Percentiles rank a stretch among this genome's conserved stretches.
Conservation (phyloP, 2,329 filamentous ascomycete species). For the Graphium sp. region DNA sequence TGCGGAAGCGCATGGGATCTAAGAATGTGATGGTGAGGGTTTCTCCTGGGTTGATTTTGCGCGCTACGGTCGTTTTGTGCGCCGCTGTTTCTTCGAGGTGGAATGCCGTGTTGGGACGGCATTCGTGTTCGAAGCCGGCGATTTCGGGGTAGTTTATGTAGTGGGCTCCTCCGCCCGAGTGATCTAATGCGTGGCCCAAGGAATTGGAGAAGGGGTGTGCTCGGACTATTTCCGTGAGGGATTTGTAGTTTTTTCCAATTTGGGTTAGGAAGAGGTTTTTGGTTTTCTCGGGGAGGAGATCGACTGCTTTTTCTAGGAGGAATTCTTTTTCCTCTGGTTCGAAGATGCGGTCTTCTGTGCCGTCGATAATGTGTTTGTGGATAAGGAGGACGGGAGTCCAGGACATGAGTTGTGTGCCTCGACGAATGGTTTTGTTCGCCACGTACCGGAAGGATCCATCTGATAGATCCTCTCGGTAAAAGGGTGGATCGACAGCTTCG, state of each 20-base stretch:
- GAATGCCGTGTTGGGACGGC: slow-evolving; percentile 25
- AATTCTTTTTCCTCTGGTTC: slow-evolving; percentile 2
- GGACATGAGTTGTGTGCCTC: slow-evolving; percentile 6
- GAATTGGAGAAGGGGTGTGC: slow-evolving; percentile 1
- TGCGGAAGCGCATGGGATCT: slow-evolving; percentile 11
- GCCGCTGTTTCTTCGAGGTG: slow-evolving; percentile 20
- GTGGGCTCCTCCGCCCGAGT: slow-evolving; percentile 1
- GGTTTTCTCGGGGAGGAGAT: slow-evolving; percentile 2
- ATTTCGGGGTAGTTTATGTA: slow-evolving; percentile 1
- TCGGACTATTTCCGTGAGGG: slow-evolving; percentile 2
- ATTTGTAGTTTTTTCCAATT: background rate
- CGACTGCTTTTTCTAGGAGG: slow-evolving; percentile 2
- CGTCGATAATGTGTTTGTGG: slow-evolving; percentile 3
- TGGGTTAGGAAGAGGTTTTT: slow-evolving; percentile 2
- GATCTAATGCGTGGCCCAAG: slow-evolving; percentile 1
- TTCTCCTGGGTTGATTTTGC: slow-evolving; percentile 21
- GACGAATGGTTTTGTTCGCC: slow-evolving; percentile 9
- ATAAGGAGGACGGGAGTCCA: slow-evolving; percentile 1
- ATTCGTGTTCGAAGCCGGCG: slow-evolving; percentile 15
- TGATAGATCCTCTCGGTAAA: slow-evolving; percentile 8
- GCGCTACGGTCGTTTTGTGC: slow-evolving; percentile 19
- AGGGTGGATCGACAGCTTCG: slow-evolving; percentile 6
- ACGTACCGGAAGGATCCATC: slow-evolving; percentile 11
- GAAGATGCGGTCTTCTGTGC: slow-evolving; percentile 2
- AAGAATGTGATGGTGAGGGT: slow-evolving; percentile 26